These are phyloP conservation scores for Gracilaria gracilis DNA, from an alignment of 23 red algal genomes.

Conservation along the genomic window DNA sequence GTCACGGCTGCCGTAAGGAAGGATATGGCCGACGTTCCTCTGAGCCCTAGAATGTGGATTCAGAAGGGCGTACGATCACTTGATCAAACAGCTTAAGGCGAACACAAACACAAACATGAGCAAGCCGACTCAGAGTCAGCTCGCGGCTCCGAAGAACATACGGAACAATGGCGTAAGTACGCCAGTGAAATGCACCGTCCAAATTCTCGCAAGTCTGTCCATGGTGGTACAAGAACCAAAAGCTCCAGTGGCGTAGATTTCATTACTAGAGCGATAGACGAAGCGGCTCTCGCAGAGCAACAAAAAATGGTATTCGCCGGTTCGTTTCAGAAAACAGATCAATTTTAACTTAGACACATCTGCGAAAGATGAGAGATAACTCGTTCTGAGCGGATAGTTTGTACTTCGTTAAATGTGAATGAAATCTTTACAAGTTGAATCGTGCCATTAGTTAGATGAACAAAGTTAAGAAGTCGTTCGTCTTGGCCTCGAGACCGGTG, in stretches of 20 bases:
- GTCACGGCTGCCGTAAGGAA: constrained; percentile 19
- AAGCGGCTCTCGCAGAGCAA: constrained; percentile 52
- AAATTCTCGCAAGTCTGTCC: background rate
- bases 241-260: constrained; percentile 54
- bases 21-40: constrained; percentile 51
- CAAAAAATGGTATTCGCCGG: constrained; percentile 34
- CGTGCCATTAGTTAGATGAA: constrained; percentile 17
- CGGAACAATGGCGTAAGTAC: background rate
- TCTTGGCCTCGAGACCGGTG: background rate
- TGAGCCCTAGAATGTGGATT: constrained; percentile 31
- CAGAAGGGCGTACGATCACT: constrained; percentile 22
- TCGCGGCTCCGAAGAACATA: background rate
- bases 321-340: background rate
- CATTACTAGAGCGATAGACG: constrained; percentile 55
- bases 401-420: constrained; percentile 1
- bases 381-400: background rate
- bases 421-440: constrained; percentile 44
- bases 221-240: background rate
- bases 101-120: background rate
- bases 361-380: background rate
- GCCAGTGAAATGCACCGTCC: background rate
- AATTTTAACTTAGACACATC: background rate
- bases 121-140: background rate
- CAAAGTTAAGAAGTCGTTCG: constrained; percentile 27
- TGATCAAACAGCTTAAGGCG: background rate